These are phyloP conservation scores for Podaxis pistillaris DNA, from an alignment of 768 basidiomycete genomes.

Conservation along the genomic window DNA sequence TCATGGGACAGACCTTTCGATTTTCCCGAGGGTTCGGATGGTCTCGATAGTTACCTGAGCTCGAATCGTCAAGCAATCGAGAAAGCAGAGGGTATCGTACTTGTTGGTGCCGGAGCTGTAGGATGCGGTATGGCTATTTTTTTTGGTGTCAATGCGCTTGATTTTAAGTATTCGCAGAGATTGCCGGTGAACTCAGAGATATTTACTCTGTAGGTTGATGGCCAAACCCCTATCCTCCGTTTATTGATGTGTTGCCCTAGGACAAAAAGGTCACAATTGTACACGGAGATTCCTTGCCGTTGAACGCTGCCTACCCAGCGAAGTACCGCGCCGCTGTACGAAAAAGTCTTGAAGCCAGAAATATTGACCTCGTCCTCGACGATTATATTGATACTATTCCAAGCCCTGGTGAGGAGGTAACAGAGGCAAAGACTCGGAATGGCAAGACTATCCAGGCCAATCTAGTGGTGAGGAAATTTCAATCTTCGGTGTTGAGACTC, in stretches of 20 bases:
- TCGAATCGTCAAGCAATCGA: conserved; percentile 28
- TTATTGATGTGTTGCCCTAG: conserved; percentile 17
- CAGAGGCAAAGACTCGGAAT: conserved; percentile 40
- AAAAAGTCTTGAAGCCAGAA: conserved; percentile 33
- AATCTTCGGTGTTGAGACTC: neutral
- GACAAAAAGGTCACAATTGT: conserved; percentile 54
- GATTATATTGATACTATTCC: conserved; percentile 48
- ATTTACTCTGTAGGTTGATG: conserved; percentile 32
- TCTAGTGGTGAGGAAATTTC: conserved; percentile 43
- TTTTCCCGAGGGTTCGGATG: conserved; percentile 25
- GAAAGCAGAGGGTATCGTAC: conserved; percentile 37
- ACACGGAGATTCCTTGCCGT: conserved; percentile 42
- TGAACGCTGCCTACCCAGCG: conserved; percentile 50
- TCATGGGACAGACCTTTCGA: conserved; percentile 39
- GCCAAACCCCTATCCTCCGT: conserved; percentile 2
- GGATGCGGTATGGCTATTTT: conserved; percentile 37
- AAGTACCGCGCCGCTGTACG: conserved; percentile 45
- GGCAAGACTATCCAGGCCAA: conserved; percentile 46
- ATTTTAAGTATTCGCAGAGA: conserved; percentile 24
- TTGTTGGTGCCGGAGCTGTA: conserved; percentile 57
- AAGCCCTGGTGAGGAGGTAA: conserved; percentile 32
- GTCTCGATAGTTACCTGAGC: conserved; percentile 24
- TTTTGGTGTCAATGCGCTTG: neutral
- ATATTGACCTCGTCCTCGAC: conserved; percentile 44
- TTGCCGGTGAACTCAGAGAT: conserved; percentile 43